These are phyloP conservation scores for Beauveria bassiana DNA, from an alignment of 2,329 filamentous ascomycete species.

Conservation along the genomic window DNA sequence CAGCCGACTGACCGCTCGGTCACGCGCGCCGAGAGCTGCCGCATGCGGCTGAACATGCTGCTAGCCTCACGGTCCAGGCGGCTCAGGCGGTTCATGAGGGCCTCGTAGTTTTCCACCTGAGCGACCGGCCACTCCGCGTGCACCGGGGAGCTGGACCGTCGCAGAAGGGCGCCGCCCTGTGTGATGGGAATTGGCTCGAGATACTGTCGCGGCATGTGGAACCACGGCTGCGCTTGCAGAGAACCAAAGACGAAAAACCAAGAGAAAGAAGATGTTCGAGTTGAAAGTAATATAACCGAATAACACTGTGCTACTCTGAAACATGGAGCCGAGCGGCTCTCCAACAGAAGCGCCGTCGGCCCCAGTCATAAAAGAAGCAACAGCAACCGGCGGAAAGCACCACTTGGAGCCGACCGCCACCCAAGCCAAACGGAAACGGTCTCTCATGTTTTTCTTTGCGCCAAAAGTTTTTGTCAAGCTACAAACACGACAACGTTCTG, in stretches of 20 bases:
- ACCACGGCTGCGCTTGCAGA: neutral
- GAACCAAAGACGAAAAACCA: neutral
- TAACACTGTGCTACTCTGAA: neutral
- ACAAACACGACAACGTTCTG: too few species aligned
- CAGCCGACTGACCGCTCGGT: conserved; percentile 1
- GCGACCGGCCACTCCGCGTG: neutral
- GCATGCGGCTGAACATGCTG: neutral
- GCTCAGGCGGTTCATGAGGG: neutral
- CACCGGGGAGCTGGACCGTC: neutral
- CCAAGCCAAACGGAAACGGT: too few species aligned
- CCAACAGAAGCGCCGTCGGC: neutral
- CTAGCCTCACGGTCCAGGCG: neutral
- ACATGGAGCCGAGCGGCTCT: neutral
- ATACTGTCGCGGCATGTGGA: neutral
- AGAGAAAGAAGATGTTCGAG: neutral
- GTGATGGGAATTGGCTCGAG: neutral
- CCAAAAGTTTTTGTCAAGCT: neutral
- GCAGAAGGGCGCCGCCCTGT: neutral
- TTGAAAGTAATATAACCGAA: neutral
- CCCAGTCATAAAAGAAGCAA: neutral
- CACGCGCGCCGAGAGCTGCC: neutral
- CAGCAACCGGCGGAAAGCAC: neutral
- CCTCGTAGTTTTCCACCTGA: neutral
- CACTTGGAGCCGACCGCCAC: neutral
- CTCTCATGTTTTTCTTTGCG: too few species aligned